These are phyloP conservation scores for Amphicarpaea edgeworthii DNA, from an alignment of 306 rosid genomes.

Conservation along the genomic window DNA sequence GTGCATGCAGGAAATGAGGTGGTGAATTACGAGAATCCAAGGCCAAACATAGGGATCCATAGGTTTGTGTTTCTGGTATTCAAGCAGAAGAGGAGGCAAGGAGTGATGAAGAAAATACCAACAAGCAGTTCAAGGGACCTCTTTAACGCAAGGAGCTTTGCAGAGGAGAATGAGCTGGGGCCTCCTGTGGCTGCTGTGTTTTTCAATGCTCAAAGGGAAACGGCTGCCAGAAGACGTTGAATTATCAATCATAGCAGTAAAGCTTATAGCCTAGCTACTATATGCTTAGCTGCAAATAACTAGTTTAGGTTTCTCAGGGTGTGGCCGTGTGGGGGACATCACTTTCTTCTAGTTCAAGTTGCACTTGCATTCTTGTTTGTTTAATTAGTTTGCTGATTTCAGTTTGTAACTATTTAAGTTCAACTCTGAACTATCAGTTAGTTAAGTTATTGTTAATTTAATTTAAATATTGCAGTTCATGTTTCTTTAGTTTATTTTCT, in stretches of 20 bases:
- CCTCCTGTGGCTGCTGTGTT: constrained; percentile 89
- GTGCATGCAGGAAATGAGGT: constrained; percentile 81
- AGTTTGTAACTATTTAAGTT: not conserved
- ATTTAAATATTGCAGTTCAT: not conserved
- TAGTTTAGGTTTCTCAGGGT: not conserved
- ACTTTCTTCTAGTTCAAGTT: no score
- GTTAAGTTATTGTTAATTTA: not conserved
- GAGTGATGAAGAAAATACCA: constrained; percentile 53
- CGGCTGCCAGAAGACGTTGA: constrained; percentile 83
- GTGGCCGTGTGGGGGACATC: no score
- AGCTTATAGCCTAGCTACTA: not conserved
- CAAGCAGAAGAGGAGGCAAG: constrained; percentile 76
- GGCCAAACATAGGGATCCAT: constrained; percentile 89
- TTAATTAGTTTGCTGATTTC: not conserved
- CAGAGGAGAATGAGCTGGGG: constrained; percentile 68
- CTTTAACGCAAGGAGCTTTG: constrained; percentile 66
- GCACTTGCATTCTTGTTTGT: not conserved
- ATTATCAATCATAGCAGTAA: not conserved
- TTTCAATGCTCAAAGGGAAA: constrained; percentile 94
- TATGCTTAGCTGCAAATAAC: not conserved
- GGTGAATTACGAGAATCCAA: constrained; percentile 78
- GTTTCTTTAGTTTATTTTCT: not conserved
- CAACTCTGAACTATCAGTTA: not conserved
- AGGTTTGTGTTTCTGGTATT: constrained; percentile 81
- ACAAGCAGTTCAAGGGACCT: constrained; percentile 65